Evolutionary conservation across 1,284 basidiomycete genomes (phyloP), one percentile per base, ranked within the genome.

Genomic region (Moniliophthora roreri): DNA sequence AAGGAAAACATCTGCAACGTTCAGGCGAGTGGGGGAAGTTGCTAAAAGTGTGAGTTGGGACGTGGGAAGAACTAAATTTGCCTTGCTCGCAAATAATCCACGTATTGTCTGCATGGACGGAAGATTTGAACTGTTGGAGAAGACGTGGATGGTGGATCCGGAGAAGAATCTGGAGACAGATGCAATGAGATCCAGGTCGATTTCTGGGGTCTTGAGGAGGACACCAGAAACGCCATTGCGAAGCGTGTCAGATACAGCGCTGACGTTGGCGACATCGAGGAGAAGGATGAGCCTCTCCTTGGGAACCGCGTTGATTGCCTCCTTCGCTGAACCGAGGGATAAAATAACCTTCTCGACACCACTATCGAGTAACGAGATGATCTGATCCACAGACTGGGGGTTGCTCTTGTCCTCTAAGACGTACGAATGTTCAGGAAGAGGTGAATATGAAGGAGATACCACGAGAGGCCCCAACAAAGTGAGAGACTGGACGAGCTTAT

Each of bases 1-100:
- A 48, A 95, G 81, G 77, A 95, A 96, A 15, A 88, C 89, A 63
- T 94, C 91, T n/a, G 84, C 83, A 52, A 96, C 74, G 63, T 88
- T 89, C 54, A 95, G 75, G 58, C 85, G 80, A 6, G 77, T 69
- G 40, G 75, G 58, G 34, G 82, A 77, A 9, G 85, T 80, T 2
- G 76, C 60, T 3, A 70, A 70, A 34, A 85, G 72, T 10, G 89
- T 88, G 50, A 95, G 81, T 54, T 85, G 77, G 24, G 85, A 82
- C n/a, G 84, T 79, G 7, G 89, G 86, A 51, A 95, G 73, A 56
- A 93, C 82, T n/a, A 87, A 75, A 2, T 80, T 83, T 16, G 87
- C 81, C 20, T 82, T 82, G 58, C 84, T 81, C 28, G 74, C 71
- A 35, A 76, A 67, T 44, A 90, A 71, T 58, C 82, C 76, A 59